These are phyloP conservation scores for Neurospora tetrasperma DNA, from an alignment of 495 filamentous ascomycete species.

Conservation along the genomic window DNA sequence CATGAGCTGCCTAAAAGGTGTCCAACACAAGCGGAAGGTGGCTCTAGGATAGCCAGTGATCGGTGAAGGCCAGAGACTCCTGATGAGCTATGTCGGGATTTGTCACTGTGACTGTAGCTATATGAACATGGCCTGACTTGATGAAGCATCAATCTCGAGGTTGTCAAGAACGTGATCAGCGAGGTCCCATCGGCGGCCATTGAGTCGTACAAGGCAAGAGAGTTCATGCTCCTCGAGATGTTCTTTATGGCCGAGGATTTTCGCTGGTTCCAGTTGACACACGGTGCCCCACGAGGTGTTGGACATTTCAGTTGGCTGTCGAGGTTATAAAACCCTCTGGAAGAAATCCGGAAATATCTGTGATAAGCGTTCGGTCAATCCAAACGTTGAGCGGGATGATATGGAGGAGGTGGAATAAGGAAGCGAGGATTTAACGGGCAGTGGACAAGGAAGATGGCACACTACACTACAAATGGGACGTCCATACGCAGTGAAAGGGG, in stretches of 20 bases:
- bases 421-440: too few species aligned
- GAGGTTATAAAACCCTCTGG: conserved; percentile 2
- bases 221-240: conserved; percentile 16
- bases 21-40: not conserved
- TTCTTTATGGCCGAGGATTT: conserved; percentile 34
- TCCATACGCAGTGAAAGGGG: too few species aligned
- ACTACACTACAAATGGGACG: too few species aligned
- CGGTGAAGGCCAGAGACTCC: conserved; percentile 11
- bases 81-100: not conserved
- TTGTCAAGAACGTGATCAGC: too few species aligned
- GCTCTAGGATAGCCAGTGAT: not conserved
- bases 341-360: not conserved
- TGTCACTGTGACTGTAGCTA: not conserved
- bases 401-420: not conserved
- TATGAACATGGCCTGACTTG: not conserved
- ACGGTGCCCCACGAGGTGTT: conserved; percentile 13
- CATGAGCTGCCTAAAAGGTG: too few species aligned
- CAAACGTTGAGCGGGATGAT: not conserved
- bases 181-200: too few species aligned
- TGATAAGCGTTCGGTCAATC: not conserved
- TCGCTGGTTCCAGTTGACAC: conserved; percentile 40
- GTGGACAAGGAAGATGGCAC: too few species aligned
- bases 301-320: conserved; percentile 27
- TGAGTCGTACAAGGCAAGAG: too few species aligned
- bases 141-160: not conserved